Evolutionary conservation across 169 alveolate genomes (phyloP), one percentile per base, ranked within the genome.

Genomic region (Perkinsus marinus): DNA sequence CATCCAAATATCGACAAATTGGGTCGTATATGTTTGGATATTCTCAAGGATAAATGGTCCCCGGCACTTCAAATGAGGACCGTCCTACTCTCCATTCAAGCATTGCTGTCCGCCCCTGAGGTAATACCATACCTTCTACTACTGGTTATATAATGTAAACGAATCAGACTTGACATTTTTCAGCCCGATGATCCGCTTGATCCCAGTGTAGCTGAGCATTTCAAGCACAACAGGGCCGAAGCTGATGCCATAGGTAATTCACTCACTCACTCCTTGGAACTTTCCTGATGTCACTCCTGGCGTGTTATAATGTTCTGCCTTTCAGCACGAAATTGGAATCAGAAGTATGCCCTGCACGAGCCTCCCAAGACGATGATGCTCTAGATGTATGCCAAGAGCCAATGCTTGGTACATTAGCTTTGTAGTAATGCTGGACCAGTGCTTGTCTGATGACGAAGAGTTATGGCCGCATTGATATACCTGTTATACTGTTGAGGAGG

Each of bases 1-100:
- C 99, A 99, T 94, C 99, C 99, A 3, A 99, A 99, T 95, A 98
- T 98, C 89, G 99, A 99, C 95, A 98, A 97, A 93, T 97, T 98
- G 93, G 99, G 99, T 37, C 96, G 99, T 93, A 99, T 99, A 91
- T 99, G 99, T 94, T 95, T 99, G 92, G 99, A 99, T 95, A 98
- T 98, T 90, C 94, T 99, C 94, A 98, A 98, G 95, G 99, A 98
- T 95, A 98, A 99, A 95, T 99, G 99, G 99, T 97, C 99, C 95
- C 99, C 99, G 22, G 99, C 99, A 43, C 96, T 98, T 92, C 99
- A 98, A 95, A 98, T 99, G 39, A 96, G 99, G 93, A 98, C 99
- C 17, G 99, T 98, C 36, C 95, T 99, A 93, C 96, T 98, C 43
- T 97, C 99, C 68, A 98, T 99, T 41, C 98, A 98, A 93, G 98